Evolutionary conservation across 805 yeast genomes (phyloP), one percentile per base, ranked within the genome.

Genomic region (Lachancea sp.): DNA sequence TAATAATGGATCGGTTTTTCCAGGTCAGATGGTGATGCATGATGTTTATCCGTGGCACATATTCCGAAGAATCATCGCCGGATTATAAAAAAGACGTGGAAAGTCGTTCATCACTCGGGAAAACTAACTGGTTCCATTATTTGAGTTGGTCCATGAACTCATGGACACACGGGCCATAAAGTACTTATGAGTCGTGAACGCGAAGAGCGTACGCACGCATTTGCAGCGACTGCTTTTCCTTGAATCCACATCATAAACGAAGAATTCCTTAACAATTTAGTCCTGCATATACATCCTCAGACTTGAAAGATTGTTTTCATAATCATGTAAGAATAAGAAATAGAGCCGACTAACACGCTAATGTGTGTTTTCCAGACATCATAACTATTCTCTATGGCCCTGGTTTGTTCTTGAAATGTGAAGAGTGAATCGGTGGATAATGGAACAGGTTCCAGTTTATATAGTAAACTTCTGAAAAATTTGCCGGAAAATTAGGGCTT

Each of bases 11-110:
- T 38, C 25, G 22, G 33, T 38, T 38, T 46, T 39, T 30, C 26
- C 45, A 46, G 26, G 61, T 86, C 95, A 87, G 95, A 84, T 87
- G 96, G 96, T 87, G 95, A 87, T 87, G 96, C 96, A 87, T 87
- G 96, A 79, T 68, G 54, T 71, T 70, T 22, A 77, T 81, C 85
- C 85, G 69, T 69, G 84, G 93, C 82, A 81, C 93, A 85, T 74
- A 73, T 64, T 67, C n/a, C 61, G 32, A 46, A 48, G 62, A 62
- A 65, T 63, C 69, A 65, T 65, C 69, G 66, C 67, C 66, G 67
- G 69, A 63, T 61, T 50, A 46, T 50, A 54, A 59, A 59, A 61
- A 58, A 52, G 55, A 51, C 57, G 67, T 61, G 67, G 66, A 49
- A 50, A 60, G 57, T 64, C 75, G 55, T 62, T 65, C 69, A 65